Evolutionary conservation across 2,329 filamentous ascomycete genomes (phyloP).

Genomic region (Penicillium sp.): DNA sequence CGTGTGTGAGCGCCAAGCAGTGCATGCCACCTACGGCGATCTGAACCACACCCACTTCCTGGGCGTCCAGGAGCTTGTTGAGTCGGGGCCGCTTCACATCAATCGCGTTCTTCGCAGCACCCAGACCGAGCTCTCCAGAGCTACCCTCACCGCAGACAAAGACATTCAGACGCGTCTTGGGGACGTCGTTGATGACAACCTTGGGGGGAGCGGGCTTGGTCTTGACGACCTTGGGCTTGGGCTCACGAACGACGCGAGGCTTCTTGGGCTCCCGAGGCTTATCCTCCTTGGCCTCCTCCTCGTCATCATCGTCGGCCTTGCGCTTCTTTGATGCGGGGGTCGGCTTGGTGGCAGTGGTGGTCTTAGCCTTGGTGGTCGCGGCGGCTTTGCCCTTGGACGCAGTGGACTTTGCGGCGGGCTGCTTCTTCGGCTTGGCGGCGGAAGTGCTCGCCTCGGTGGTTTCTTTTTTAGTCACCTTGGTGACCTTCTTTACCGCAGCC

Average conservation of each 20-base stretch:
- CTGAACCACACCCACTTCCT: conserved; percentile 62
- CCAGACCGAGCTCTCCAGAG: conserved; percentile 77
- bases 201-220: conserved; percentile 13
- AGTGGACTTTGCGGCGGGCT: conserved; percentile 9
- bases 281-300: conserved; percentile 6
- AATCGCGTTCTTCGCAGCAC: conserved; percentile 58
- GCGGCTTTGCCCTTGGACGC: conserved; percentile 6
- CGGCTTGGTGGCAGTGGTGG: conserved; percentile 8
- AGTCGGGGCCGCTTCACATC: conserved; percentile 70
- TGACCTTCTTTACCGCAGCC: conserved; percentile 11
- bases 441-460: background rate
- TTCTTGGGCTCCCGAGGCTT: conserved; percentile 29
- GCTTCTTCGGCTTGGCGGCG: background rate
- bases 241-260: conserved; percentile 20
- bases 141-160: conserved; percentile 76
- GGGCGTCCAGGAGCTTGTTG: conserved; percentile 54
- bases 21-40: conserved; percentile 80
- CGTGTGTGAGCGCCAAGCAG: conserved; percentile 65
- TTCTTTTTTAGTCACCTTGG: conserved; percentile 1
- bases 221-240: conserved; percentile 33
- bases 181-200: conserved; percentile 56
- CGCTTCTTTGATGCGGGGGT: conserved; percentile 27
- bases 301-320: conserved; percentile 26
- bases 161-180: conserved; percentile 55
- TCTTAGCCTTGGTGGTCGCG: background rate